Evolutionary conservation across 768 basidiomycete genomes (phyloP).

Genomic region (Obba rivulosa): DNA sequence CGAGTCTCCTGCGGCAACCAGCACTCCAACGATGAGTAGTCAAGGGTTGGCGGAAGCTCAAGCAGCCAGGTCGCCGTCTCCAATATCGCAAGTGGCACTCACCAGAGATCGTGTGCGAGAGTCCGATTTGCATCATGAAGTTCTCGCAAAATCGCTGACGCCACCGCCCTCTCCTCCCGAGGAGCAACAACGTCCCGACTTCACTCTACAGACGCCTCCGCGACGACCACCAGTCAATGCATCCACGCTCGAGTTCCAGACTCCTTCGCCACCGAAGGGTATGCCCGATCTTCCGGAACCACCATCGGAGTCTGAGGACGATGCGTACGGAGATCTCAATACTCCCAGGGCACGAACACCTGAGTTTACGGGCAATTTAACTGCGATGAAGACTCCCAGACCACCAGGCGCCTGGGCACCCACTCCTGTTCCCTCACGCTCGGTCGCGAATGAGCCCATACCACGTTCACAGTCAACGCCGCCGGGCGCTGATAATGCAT

Average conservation of each 20-base stretch:
- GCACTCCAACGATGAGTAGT: slow-evolving; percentile 15
- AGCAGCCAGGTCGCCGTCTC: no score
- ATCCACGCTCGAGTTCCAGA: slow-evolving; percentile 47
- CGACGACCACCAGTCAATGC: slow-evolving; percentile 34
- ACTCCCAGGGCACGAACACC: slow-evolving; percentile 21
- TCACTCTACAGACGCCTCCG: slow-evolving; percentile 42
- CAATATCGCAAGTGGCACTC: no score
- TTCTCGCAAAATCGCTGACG: slow-evolving; percentile 5
- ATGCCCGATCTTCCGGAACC: slow-evolving; percentile 66
- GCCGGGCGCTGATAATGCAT: slow-evolving; percentile 7
- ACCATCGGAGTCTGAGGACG: slow-evolving; percentile 50
- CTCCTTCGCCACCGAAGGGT: slow-evolving; percentile 56
- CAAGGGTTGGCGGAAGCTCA: no score
- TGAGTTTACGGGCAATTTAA: slow-evolving; percentile 21
- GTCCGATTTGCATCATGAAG: no score
- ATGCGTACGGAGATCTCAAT: slow-evolving; percentile 30
- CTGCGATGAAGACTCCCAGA: slow-evolving; percentile 38
- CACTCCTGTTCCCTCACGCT: slow-evolving; percentile 30
- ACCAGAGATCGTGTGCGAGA: no score
- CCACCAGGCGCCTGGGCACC: slow-evolving; percentile 42
- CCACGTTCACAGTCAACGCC: slow-evolving; percentile 12
- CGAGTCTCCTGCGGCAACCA: slow-evolving; percentile 21
- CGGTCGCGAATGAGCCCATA: slow-evolving; percentile 6
- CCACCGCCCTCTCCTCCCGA: background rate
- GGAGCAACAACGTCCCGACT: slow-evolving; percentile 4